Evolutionary conservation across 257 asterid species (phyloP), one percentile per base, ranked within the genome.

Genomic region (Przewalskia tangutica): DNA sequence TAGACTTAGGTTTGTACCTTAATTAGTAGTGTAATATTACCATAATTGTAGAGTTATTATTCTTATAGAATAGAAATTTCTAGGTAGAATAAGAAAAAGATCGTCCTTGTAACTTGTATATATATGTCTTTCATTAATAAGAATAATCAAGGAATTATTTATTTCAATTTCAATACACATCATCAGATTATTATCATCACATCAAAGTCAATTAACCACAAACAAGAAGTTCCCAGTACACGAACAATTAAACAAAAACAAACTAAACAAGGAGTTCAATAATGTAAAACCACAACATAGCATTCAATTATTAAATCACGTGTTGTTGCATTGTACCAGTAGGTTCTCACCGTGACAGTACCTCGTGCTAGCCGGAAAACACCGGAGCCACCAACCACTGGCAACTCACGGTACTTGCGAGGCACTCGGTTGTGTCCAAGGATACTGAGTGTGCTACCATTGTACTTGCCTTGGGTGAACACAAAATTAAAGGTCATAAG

Each of bases 291-390:
- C 20, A 14, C 11, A 13, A 76, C 81, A 76, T 76, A 11, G 5
- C 64, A 76, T 51, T 76, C 81, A 23, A 76, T 32, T 56, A 51
- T 56, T 12, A 38, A 6, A 48, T 76, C 64, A 51, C 64, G 63
- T 2, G 81, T 51, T 6, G 63, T 27, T 12, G 59, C 63, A 76
- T 76, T 76, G 27, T n/a, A 51, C 81, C 64, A 27, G n/a, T 48
- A 14, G 5, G 81, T 76, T 56, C 5, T 76, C 7, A 20, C 44
- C 2, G 64, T 76, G 7, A 20, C 11, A 50, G 8, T 76, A 17
- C 81, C 81, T 23, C 81, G 64, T 9, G 81, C 81, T 56, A 76
- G 46, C 13, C 81, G 64, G 62, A 76, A 76, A 6, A 20, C 58
- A 51, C 81, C 81, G 1, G 81, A 76, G 1, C 81, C 81, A 51